Conservation (phyloP, 805 yeast genomes). For the Nakazawaea pomicola region DNA sequence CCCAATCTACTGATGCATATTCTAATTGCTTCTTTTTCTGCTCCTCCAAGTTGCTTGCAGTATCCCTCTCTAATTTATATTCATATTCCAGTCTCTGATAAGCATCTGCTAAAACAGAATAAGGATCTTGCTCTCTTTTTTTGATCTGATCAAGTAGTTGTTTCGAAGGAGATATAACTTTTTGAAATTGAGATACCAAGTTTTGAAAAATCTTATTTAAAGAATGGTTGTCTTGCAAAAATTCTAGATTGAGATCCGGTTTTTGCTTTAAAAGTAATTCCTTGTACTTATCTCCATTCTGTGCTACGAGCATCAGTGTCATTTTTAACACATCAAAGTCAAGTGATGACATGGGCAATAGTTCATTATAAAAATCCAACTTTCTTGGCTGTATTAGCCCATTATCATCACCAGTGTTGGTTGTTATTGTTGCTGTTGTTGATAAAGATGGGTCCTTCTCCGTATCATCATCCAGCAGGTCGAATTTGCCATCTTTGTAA, state of each 20-base stretch:
- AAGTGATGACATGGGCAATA: conserved; percentile 41
- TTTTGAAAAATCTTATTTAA: conserved; percentile 44
- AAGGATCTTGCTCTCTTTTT: conserved; percentile 25
- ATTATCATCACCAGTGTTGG: conserved; percentile 5
- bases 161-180: conserved; percentile 25
- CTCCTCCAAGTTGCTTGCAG: conserved; percentile 24
- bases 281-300: conserved; percentile 47
- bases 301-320: conserved; percentile 65
- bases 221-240: conserved; percentile 56
- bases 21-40: conserved; percentile 38
- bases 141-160: conserved; percentile 18
- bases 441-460: conserved; percentile 2
- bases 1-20: conserved; percentile 84
- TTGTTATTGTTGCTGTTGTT: conserved; percentile 1
- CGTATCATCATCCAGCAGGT: too few relatives aligned
- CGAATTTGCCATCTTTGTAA: conserved; percentile 25
- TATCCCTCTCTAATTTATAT: conserved; percentile 30
- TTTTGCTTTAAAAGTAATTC: conserved; percentile 30
- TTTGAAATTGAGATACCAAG: conserved; percentile 53
- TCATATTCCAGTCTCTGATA: conserved; percentile 53
- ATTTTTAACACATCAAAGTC: conserved; percentile 69
- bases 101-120: conserved; percentile 40
- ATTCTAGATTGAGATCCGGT: conserved; percentile 51
- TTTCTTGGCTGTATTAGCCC: conserved; percentile 18
- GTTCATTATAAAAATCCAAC: conserved; percentile 25